A percentile compares a stretch with the other conserved stretches of the same genome.
Evolutionary conservation across 2,329 filamentous ascomycete genomes (phyloP).

Genomic region (Ceratocystis cacaofunesta): DNA sequence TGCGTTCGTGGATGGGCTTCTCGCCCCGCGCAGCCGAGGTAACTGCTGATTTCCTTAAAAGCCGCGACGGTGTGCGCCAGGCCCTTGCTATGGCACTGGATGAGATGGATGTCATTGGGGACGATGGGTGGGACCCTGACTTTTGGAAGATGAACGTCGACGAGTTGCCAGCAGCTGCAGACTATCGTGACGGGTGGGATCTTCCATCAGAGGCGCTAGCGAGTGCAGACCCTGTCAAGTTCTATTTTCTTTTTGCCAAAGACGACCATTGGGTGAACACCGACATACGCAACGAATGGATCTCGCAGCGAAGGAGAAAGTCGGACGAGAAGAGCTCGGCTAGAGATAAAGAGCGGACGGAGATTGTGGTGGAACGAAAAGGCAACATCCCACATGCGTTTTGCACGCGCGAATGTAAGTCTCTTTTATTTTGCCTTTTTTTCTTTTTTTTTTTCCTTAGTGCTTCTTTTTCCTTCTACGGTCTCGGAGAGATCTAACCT

Average conservation of each 20-base stretch:
- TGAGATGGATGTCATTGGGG: constrained; percentile 43
- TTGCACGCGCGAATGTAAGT: constrained; percentile 31
- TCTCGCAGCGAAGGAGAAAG: constrained; percentile 22
- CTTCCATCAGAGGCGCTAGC: constrained; percentile 19
- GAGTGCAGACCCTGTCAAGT: constrained; percentile 26
- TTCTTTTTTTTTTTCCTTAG: background rate
- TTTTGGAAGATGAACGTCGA: constrained; percentile 33
- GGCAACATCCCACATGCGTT: constrained; percentile 45
- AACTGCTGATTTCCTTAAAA: constrained; percentile 40
- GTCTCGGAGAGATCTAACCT: constrained; percentile 7
- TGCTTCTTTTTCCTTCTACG: background rate
- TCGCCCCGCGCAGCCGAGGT: constrained; percentile 33
- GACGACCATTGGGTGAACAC: constrained; percentile 49
- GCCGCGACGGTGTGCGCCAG: constrained; percentile 44
- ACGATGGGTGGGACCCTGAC: constrained; percentile 44
- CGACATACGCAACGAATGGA: constrained; percentile 40
- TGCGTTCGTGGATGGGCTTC: constrained; percentile 33
- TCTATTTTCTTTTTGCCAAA: constrained; percentile 45
- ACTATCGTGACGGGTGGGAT: constrained; percentile 1
- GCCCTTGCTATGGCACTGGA: constrained; percentile 43
- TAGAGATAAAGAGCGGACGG: constrained; percentile 27
- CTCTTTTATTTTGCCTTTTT: background rate
- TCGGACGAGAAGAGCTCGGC: constrained; percentile 1
- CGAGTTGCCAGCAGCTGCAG: background rate
- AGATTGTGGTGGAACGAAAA: constrained; percentile 38